These are phyloP conservation scores for Cynanchum wilfordii DNA, from an alignment of 257 asterid species.

Conservation along the genomic window DNA sequence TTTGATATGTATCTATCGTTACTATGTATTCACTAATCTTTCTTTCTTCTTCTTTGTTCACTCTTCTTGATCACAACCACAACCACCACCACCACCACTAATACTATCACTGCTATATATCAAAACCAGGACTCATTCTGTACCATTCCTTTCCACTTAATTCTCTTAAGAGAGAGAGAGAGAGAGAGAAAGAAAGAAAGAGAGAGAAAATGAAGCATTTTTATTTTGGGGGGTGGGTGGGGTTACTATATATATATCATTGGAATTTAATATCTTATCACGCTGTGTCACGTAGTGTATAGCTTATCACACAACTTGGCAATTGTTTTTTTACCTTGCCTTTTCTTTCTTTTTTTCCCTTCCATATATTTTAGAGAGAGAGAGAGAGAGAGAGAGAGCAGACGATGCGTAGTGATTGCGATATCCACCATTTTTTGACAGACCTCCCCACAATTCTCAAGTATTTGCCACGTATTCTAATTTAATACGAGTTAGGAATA, in stretches of 20 bases:
- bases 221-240: too few relatives aligned
- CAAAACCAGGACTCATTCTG: background rate
- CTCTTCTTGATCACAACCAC: background rate
- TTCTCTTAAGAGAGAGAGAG: background rate
- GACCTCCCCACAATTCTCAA: background rate
- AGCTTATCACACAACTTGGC: conserved; percentile 6
- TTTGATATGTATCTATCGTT: too few relatives aligned
- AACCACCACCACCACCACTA: conserved; percentile 3
- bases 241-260: background rate
- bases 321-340: background rate
- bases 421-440: background rate
- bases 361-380: background rate
- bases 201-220: too few relatives aligned
- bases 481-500: too few relatives aligned
- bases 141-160: conserved; percentile 12
- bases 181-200: background rate
- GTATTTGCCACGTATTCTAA: too few relatives aligned
- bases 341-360: background rate
- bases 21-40: background rate
- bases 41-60: background rate
- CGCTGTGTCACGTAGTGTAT: background rate
- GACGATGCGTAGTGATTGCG: conserved; percentile 3
- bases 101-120: background rate
- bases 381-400: background rate
- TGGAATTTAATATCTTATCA: conserved; percentile 11